Conservation (phyloP, 495 filamentous ascomycete species). For the Hypoxylon rickii region DNA sequence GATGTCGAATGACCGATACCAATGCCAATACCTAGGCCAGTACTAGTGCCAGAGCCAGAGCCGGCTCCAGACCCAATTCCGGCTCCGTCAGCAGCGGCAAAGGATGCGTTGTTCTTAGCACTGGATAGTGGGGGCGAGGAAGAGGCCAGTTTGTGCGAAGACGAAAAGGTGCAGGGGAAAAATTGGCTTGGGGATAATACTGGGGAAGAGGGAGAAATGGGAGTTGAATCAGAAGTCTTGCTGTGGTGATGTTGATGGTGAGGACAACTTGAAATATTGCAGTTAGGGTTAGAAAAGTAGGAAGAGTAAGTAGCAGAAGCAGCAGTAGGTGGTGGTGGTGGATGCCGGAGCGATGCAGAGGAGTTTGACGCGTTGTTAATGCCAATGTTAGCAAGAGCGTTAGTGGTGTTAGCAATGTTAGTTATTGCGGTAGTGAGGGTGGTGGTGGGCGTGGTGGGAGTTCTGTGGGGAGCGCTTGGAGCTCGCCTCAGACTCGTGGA, state of each 20-base stretch:
- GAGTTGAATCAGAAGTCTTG: conserved; percentile 11
- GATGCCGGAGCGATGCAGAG: conserved; percentile 50
- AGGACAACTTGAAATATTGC: no score
- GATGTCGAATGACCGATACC: conserved; percentile 49
- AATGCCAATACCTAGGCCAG: conserved; percentile 27
- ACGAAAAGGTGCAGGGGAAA: conserved; percentile 44
- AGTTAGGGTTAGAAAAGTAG: not conserved
- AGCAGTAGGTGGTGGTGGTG: conserved; percentile 16
- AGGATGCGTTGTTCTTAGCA: conserved; percentile 8
- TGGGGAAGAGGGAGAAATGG: conserved; percentile 43
- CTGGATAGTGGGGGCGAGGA: conserved; percentile 44
- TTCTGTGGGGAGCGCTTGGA: conserved; percentile 66
- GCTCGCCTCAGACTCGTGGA: conserved; percentile 66
- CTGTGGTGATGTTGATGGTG: no score
- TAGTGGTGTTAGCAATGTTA: conserved; percentile 2
- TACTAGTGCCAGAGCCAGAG: conserved; percentile 16
- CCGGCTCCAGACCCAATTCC: conserved; percentile 28
- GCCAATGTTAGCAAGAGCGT: conserved; percentile 36
- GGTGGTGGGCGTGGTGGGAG: conserved; percentile 47
- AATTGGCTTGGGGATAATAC: conserved; percentile 42
- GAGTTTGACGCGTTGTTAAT: conserved; percentile 37
- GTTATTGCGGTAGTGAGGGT: conserved; percentile 40
- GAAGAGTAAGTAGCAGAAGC: not conserved
- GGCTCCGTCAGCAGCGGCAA: conserved; percentile 21
- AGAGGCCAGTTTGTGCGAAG: conserved; percentile 48